A percentile compares a stretch with the other conserved stretches of the same genome.
These are phyloP conservation scores for Angomonas ambiguus DNA, from an alignment of 208 protist species.

Conservation along the genomic window DNA sequence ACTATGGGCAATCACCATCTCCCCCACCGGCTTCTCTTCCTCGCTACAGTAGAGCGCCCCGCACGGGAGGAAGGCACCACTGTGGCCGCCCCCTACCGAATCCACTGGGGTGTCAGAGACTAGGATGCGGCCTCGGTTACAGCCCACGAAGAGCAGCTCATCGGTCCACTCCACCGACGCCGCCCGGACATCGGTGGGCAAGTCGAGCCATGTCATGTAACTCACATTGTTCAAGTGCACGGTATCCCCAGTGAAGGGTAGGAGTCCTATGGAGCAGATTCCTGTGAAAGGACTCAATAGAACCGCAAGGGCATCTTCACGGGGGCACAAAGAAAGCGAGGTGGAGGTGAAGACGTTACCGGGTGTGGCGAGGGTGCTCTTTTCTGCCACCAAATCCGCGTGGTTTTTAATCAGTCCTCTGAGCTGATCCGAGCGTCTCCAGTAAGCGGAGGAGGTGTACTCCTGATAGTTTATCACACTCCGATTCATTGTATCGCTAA, in stretches of 20 bases:
- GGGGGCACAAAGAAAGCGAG: conserved; percentile 50
- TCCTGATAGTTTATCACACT: conserved; percentile 63
- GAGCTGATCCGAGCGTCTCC: conserved; percentile 72
- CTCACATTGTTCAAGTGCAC: conserved; percentile 34
- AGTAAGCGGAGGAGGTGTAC: conserved; percentile 59
- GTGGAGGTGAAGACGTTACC: conserved; percentile 58
- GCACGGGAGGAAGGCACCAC: conserved; percentile 24
- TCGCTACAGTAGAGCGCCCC: conserved; percentile 27
- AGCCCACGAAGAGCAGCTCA: conserved; percentile 52
- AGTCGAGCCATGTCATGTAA: conserved; percentile 70
- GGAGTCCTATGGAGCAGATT: conserved; percentile 53
- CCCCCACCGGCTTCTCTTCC: conserved; percentile 32
- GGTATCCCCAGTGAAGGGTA: conserved; percentile 28
- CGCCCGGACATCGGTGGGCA: conserved; percentile 28
- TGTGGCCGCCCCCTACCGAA: conserved; percentile 20
- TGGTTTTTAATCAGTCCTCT: conserved; percentile 77
- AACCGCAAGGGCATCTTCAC: conserved; percentile 56
- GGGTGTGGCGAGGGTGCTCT: conserved; percentile 30
- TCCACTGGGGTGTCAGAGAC: conserved; percentile 31
- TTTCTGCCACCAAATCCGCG: conserved; percentile 46
- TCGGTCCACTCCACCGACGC: conserved; percentile 66
- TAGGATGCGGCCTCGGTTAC: conserved; percentile 64
- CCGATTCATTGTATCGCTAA: conserved; percentile 30
- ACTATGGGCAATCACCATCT: conserved; percentile 53
- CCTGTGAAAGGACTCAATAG: conserved; percentile 49